These are phyloP conservation scores for Mucor mucedo DNA, from an alignment of 371 early-diverging fungal genomes.

Conservation along the genomic window DNA sequence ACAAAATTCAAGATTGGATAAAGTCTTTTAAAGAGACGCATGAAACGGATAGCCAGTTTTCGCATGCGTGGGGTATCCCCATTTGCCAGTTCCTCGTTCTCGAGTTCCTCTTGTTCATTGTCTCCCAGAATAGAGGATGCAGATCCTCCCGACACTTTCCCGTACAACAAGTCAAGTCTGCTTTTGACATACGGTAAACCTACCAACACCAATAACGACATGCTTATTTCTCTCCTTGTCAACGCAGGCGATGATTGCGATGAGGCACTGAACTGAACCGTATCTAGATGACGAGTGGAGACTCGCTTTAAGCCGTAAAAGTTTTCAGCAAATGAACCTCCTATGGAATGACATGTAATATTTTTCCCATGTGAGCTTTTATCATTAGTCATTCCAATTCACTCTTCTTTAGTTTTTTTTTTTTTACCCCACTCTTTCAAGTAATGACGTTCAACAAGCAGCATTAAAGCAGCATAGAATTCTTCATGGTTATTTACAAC, in stretches of 20 bases:
- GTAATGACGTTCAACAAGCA: conserved; percentile 82
- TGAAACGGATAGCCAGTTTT: conserved; percentile 43
- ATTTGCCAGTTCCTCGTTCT: conserved; percentile 40
- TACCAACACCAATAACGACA: conserved; percentile 74
- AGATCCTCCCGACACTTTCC: conserved; percentile 68
- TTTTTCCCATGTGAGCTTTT: background rate
- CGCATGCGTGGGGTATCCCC: conserved; percentile 20
- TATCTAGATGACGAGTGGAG: conserved; percentile 36
- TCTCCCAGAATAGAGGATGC: conserved; percentile 72
- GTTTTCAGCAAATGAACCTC: conserved; percentile 89
- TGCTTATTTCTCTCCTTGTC: conserved; percentile 55
- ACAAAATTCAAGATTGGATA: conserved; percentile 75
- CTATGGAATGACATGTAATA: conserved; percentile 34
- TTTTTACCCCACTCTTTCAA: conserved; percentile 76
- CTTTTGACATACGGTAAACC: conserved; percentile 78
- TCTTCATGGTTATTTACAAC: conserved; percentile 83
- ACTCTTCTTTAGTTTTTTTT: too few species aligned
- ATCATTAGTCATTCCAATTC: conserved; percentile 7
- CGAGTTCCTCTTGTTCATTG: conserved; percentile 45
- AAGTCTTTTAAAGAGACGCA: conserved; percentile 54
- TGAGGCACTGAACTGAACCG: conserved; percentile 26
- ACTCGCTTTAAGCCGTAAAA: conserved; percentile 90
- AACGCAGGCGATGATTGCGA: conserved; percentile 38
- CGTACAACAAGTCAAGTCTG: conserved; percentile 77
- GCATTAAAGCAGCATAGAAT: conserved; percentile 76